Conservation (phyloP, 2,329 filamentous ascomycete genomes). For the Pseudogymnoascus sp. region DNA sequence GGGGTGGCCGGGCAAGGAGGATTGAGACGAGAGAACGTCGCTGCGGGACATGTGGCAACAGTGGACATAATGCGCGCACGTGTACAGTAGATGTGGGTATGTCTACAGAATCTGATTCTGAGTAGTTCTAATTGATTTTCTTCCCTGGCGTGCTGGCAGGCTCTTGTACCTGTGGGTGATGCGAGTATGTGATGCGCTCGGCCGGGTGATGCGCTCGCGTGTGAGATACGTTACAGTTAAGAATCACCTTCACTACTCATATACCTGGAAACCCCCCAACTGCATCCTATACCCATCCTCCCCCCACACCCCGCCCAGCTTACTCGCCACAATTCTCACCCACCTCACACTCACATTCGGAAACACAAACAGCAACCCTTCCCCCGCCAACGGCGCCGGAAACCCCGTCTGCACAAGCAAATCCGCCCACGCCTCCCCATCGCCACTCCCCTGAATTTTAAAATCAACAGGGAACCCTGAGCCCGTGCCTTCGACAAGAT, state of each 20-base stretch:
- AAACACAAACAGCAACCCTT: slow-evolving; percentile 16
- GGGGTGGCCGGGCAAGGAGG: background rate
- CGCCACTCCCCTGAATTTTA: slow-evolving; percentile 15
- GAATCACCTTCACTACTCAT: background rate
- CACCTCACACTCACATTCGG: slow-evolving; percentile 7
- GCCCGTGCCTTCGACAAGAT: slow-evolving; percentile 13
- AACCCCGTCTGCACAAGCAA: slow-evolving; percentile 13
- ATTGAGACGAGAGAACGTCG: background rate
- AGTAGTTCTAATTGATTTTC: background rate
- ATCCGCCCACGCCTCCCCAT: slow-evolving; percentile 12
- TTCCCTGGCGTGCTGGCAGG: too few relatives aligned
- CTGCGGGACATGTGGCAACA: background rate
- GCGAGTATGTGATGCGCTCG: too few relatives aligned
- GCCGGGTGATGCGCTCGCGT: too few relatives aligned
- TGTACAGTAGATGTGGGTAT: background rate
- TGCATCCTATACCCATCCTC: slow-evolving; percentile 16
- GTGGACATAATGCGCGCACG: background rate
- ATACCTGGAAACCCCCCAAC: slow-evolving; percentile 15
- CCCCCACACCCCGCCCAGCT: slow-evolving; percentile 10
- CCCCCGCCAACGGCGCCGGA: slow-evolving; percentile 13
- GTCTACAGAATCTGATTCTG: too few relatives aligned
- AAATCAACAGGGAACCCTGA: slow-evolving; percentile 16
- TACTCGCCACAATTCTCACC: slow-evolving; percentile 14
- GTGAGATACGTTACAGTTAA: background rate
- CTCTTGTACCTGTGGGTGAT: too few relatives aligned